phyloP scores from a whole-genome alignment of 1,139 yeast genomes.

The Scheffersomyces quercinus region DNA sequence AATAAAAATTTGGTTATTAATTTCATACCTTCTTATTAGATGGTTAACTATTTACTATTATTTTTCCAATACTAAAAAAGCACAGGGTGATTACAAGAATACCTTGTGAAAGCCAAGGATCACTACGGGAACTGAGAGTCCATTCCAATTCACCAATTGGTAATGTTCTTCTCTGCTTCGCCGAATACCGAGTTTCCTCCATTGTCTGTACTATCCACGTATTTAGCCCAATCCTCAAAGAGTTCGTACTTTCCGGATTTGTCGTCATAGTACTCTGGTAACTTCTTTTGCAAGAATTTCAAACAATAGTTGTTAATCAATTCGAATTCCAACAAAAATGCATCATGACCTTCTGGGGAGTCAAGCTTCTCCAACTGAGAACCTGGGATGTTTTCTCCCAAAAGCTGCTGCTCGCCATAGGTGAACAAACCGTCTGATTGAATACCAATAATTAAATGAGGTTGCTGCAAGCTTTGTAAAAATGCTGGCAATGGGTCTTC shows the following conservation, averaged over 20 bases:
- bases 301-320: conserved; percentile 72
- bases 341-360: conserved; percentile 99
- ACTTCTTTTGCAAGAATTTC: conserved; percentile 57
- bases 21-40: no score
- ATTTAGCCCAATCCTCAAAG: conserved; percentile 53
- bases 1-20: no score
- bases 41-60: no score
- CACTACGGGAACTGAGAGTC: no score
- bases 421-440: conserved; percentile 93
- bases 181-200: conserved; percentile 84
- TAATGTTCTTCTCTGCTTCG: conserved; percentile 84
- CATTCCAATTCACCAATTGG: conserved; percentile 64
- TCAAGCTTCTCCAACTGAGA: conserved; percentile 67
- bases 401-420: conserved; percentile 81
- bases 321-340: conserved; percentile 85
- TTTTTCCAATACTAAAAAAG: no score
- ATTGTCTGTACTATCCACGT: conserved; percentile 38
- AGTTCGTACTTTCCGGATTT: conserved; percentile 47
- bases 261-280: conserved; percentile 56
- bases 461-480: conserved; percentile 60
- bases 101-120: no score
- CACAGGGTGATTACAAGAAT: no score
- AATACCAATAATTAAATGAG: conserved; percentile 84
- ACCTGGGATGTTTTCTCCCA: conserved; percentile 75
- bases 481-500: conserved; percentile 44